Conservation (phyloP, 371 early-diverging fungal genomes). For the Rhizopus microsporus region DNA sequence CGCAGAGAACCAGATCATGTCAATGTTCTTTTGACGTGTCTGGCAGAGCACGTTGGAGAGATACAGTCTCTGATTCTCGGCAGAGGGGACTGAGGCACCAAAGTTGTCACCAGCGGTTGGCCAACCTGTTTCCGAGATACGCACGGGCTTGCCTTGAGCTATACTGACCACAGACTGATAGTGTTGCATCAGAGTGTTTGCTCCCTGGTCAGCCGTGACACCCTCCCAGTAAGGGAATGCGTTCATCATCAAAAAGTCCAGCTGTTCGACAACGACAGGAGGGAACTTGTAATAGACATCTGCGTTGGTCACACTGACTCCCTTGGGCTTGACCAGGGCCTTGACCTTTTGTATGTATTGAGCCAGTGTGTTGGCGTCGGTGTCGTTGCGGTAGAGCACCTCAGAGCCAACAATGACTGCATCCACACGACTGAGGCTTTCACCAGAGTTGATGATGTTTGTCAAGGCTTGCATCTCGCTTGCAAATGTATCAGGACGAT, state of each 20-base stretch:
- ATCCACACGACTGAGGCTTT: slow-evolving; percentile 35
- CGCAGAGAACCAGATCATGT: slow-evolving; percentile 61
- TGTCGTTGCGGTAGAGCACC: slow-evolving; percentile 57
- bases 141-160: slow-evolving; percentile 54
- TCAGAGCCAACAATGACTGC: slow-evolving; percentile 66
- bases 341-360: slow-evolving; percentile 42
- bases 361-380: slow-evolving; percentile 34
- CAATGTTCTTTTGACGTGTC: slow-evolving; percentile 44
- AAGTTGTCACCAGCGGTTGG: slow-evolving; percentile 57
- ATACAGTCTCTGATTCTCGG: slow-evolving; percentile 51
- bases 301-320: slow-evolving; percentile 51
- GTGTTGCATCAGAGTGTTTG: slow-evolving; percentile 47
- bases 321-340: slow-evolving; percentile 29
- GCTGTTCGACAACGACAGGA: slow-evolving; percentile 42
- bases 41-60: slow-evolving; percentile 47
- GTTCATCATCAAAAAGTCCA: slow-evolving; percentile 66
- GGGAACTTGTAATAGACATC: slow-evolving; percentile 60
- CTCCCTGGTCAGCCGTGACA: slow-evolving; percentile 47
- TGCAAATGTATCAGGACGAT: slow-evolving; percentile 48
- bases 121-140: slow-evolving; percentile 72
- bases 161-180: slow-evolving; percentile 41
- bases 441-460: slow-evolving; percentile 29
- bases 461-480: slow-evolving; percentile 49
- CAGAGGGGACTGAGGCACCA: slow-evolving; percentile 48
- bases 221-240: slow-evolving; percentile 75